A percentile compares a stretch with the other conserved stretches of the same genome.
phyloP scores from a whole-genome alignment of 1,284 basidiomycete genomes.

The Hemileia vastatrix region DNA sequence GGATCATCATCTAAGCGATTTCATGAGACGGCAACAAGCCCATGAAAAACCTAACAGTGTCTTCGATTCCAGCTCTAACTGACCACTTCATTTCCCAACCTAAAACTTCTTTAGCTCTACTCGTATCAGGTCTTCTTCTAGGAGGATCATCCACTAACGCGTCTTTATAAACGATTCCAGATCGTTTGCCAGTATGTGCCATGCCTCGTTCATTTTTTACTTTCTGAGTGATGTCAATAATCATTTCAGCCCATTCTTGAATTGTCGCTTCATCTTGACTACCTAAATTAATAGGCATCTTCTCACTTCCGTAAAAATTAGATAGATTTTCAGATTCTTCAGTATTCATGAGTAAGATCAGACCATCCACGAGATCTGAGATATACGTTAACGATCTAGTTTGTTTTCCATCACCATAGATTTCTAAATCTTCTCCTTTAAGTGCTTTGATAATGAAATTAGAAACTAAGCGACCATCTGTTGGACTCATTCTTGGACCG shows the following conservation, averaged over 20 bases:
- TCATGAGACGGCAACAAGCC: too few species aligned
- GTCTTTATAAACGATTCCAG: constrained; percentile 36
- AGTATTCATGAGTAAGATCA: constrained; percentile 42
- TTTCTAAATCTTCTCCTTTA: constrained; percentile 86
- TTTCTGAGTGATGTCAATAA: constrained; percentile 61
- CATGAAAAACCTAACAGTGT: constrained; percentile 86
- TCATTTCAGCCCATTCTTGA: constrained; percentile 43
- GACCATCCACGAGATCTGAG: constrained; percentile 50
- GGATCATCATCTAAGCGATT: too few species aligned
- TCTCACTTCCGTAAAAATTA: too few species aligned
- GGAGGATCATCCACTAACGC: constrained; percentile 72
- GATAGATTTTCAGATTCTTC: neutral
- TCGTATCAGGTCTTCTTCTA: constrained; percentile 82
- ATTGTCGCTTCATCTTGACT: constrained; percentile 91
- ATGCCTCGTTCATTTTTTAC: constrained; percentile 66
- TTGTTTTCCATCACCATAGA: constrained; percentile 91
- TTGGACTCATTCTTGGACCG: constrained; percentile 67
- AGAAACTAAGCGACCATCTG: constrained; percentile 91
- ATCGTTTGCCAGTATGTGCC: neutral
- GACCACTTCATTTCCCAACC: constrained; percentile 91
- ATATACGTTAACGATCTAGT: constrained; percentile 84
- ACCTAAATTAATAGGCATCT: constrained; percentile 89
- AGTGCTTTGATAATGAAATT: constrained; percentile 97
- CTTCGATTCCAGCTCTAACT: constrained; percentile 76
- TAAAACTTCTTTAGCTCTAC: constrained; percentile 72